Percentiles rank a stretch among this genome's conserved stretches.
Evolutionary conservation across 2,329 filamentous ascomycete species (phyloP).

Genomic region (Penicillium sp.): DNA sequence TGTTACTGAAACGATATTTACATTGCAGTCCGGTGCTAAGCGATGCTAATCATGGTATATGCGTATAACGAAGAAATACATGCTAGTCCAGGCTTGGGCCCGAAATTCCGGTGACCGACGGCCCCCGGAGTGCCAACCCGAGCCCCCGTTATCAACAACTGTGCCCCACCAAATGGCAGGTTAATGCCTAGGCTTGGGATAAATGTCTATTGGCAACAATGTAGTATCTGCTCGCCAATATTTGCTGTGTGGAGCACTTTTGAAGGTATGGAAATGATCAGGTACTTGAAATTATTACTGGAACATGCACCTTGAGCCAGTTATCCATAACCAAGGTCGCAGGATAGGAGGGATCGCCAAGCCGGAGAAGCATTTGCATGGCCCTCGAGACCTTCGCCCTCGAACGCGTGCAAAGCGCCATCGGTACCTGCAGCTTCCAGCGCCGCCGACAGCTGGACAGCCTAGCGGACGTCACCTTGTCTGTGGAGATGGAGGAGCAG

Average conservation of each 20-base stretch:
- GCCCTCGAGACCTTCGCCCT: background rate
- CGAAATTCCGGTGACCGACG: background rate
- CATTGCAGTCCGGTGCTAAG: background rate
- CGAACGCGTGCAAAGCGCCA: background rate
- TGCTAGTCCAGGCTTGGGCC: background rate
- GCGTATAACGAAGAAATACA: background rate
- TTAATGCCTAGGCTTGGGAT: background rate
- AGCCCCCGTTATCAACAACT: background rate
- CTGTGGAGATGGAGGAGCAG: constrained; percentile 1
- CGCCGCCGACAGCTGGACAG: background rate
- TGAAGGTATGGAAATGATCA: background rate
- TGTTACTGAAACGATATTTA: background rate
- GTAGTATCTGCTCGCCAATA: background rate
- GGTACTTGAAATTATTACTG: background rate
- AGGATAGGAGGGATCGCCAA: constrained; percentile 1
- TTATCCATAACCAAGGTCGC: constrained; percentile 1
- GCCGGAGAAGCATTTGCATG: background rate
- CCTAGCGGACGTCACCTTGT: constrained; percentile 2
- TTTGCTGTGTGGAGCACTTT: background rate
- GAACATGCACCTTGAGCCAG: constrained; percentile 1
- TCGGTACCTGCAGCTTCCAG: background rate
- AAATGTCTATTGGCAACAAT: background rate
- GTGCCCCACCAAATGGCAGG: background rate
- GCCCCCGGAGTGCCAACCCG: background rate
- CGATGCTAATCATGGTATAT: background rate